phyloP scores from a whole-genome alignment of 345 rosid genomes.

The Gossypium ekmanianum region DNA sequence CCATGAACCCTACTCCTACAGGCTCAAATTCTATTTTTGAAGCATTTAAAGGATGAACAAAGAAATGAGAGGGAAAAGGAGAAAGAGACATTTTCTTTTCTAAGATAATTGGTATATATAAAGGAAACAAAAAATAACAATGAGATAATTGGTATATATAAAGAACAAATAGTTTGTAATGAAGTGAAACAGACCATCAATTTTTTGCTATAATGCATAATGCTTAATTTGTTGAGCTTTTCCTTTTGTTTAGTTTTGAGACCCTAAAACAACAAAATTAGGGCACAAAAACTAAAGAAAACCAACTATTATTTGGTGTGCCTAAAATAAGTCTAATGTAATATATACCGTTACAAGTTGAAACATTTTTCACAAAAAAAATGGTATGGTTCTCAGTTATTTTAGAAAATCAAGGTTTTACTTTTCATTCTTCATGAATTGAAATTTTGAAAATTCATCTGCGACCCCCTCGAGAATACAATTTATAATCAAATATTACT shows the following conservation, averaged over 20 bases:
- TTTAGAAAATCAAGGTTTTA: too few species aligned
- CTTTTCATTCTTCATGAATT: too few species aligned
- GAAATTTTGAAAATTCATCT: too few species aligned
- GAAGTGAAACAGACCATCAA: neutral
- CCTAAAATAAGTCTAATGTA: neutral
- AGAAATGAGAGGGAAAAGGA: neutral
- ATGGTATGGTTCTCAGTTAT: neutral
- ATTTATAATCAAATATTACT: too few species aligned
- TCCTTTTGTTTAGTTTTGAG: too few species aligned
- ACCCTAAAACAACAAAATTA: too few species aligned
- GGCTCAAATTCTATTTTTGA: slow-evolving; percentile 16
- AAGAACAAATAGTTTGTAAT: too few species aligned
- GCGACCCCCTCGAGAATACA: too few species aligned
- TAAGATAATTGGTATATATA: too few species aligned
- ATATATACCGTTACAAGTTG: neutral
- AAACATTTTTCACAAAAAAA: neutral
- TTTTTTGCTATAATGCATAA: neutral
- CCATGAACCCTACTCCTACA: slow-evolving; percentile 49
- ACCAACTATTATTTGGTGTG: neutral
- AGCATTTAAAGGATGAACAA: neutral
- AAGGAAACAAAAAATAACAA: too few species aligned
- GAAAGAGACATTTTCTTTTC: neutral
- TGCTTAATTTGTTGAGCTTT: neutral
- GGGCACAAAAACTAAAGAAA: too few species aligned
- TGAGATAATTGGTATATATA: too few species aligned